A percentile compares a stretch with the other conserved stretches of the same genome.
These are phyloP conservation scores for Phytophthora chlamydospora DNA, from an alignment of 352 stramenopile genomes.

Conservation along the genomic window DNA sequence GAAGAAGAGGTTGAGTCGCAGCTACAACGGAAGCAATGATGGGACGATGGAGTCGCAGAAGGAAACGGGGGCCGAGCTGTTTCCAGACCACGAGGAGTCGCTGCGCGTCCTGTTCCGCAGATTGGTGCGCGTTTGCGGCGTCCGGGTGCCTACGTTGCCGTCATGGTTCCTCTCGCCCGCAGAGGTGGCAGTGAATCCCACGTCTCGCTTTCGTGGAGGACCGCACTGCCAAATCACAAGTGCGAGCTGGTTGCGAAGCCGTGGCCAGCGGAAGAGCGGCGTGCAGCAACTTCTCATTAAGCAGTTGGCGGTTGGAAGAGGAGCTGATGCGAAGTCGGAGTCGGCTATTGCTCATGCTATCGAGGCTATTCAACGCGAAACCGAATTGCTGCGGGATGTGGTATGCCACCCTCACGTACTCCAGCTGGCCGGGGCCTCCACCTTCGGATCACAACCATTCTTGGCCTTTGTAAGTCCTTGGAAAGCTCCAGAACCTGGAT, in stretches of 20 bases:
- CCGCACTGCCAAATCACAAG: slow-evolving; percentile 36
- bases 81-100: slow-evolving; percentile 49
- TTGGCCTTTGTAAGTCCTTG: slow-evolving; percentile 59
- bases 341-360: slow-evolving; percentile 16
- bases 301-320: slow-evolving; percentile 27
- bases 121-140: slow-evolving; percentile 49
- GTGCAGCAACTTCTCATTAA: slow-evolving; percentile 55
- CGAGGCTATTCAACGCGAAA: slow-evolving; percentile 46
- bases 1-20: slow-evolving; percentile 21
- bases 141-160: slow-evolving; percentile 50
- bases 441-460: slow-evolving; percentile 51
- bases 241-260: slow-evolving; percentile 37
- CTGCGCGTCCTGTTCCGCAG: slow-evolving; percentile 53
- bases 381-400: slow-evolving; percentile 44
- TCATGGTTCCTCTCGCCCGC: slow-evolving; percentile 60
- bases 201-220: slow-evolving; percentile 32
- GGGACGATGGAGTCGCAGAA: slow-evolving; percentile 5
- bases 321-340: slow-evolving; percentile 7
- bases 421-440: slow-evolving; percentile 58
- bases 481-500: slow-evolving; percentile 26
- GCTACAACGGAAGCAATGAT: slow-evolving; percentile 23
- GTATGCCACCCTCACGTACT: slow-evolving; percentile 59
- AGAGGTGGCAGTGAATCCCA: slow-evolving; percentile 32
- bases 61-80: slow-evolving; percentile 25
- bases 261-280: slow-evolving; percentile 27